Conservation (phyloP, 2,329 filamentous ascomycete genomes). For the Fusarium chaquense region DNA sequence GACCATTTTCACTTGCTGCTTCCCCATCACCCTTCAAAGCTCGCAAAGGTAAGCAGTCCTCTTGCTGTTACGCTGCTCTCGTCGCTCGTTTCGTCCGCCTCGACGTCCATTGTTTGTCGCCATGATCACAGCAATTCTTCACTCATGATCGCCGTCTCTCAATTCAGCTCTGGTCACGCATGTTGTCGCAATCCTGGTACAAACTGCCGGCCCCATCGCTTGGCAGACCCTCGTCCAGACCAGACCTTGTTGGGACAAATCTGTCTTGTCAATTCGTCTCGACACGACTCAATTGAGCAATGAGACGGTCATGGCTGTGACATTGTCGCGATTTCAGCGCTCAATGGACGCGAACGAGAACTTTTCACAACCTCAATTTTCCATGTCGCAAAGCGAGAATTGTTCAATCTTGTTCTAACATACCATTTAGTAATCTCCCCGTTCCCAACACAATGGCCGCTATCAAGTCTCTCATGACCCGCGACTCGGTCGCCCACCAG, state of each 20-base stretch:
- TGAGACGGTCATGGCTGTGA: conserved; percentile 10
- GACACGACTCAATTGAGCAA: conserved; percentile 26
- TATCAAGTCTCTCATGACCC: conserved; percentile 55
- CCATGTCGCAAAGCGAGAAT: not conserved
- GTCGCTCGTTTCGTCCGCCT: conserved; percentile 12
- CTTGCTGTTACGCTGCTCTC: conserved; percentile 11
- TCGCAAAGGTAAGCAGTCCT: conserved; percentile 45
- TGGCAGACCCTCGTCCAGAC: conserved; percentile 14
- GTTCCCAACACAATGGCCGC: conserved; percentile 56
- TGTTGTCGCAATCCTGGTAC: conserved; percentile 26
- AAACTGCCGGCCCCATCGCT: conserved; percentile 15
- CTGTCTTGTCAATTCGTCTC: conserved; percentile 6
- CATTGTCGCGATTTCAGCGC: conserved; percentile 20
- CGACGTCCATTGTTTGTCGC: conserved; percentile 12
- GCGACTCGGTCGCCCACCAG: conserved; percentile 54
- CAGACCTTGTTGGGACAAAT: conserved; percentile 3
- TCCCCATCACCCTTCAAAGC: conserved; percentile 50
- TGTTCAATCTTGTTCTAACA: conserved; percentile 12
- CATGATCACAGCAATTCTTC: conserved; percentile 27
- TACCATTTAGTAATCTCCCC: conserved; percentile 45
- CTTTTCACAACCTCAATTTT: not conserved
- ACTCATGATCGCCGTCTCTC: conserved; percentile 19
- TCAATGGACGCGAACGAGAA: conserved; percentile 26
- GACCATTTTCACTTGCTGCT: conserved; percentile 44
- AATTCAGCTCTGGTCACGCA: conserved; percentile 23